Conservation (phyloP, 2,329 filamentous ascomycete species). For the Pseudogymnoascus sp. region DNA sequence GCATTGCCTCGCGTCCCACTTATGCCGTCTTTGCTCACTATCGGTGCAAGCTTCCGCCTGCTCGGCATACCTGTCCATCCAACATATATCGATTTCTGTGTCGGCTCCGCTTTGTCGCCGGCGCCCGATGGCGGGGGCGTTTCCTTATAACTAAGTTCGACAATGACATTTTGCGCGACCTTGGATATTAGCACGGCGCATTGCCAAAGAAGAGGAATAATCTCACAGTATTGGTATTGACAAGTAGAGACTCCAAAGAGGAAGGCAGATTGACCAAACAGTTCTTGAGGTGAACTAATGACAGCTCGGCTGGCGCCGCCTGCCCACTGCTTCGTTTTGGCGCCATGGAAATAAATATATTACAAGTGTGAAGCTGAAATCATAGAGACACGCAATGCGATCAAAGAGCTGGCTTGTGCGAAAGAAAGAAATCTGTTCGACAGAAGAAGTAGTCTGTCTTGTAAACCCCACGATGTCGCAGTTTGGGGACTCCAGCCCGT, state of each 20-base stretch:
- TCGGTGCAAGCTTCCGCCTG: conserved; percentile 67
- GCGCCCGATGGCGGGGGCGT: conserved; percentile 40
- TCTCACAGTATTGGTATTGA: conserved; percentile 82
- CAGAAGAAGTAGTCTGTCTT: neutral
- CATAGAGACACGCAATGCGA: conserved; percentile 5
- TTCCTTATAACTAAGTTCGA: conserved; percentile 75
- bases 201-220: conserved; percentile 1
- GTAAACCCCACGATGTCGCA: neutral
- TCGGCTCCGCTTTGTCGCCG: conserved; percentile 36
- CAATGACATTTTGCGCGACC: conserved; percentile 91
- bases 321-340: conserved; percentile 38
- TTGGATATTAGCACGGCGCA: conserved; percentile 29
- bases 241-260: conserved; percentile 72
- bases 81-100: conserved; percentile 67
- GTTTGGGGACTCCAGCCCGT: neutral
- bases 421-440: neutral
- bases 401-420: neutral
- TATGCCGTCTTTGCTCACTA: conserved; percentile 67
- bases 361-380: neutral
- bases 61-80: conserved; percentile 99
- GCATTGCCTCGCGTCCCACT: conserved; percentile 46
- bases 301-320: conserved; percentile 71
- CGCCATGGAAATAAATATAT: conserved; percentile 7
- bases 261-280: conserved; percentile 90
- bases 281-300: conserved; percentile 80